phyloP scores from a whole-genome alignment of 768 basidiomycete genomes.

The Termitomyces titanicus region DNA sequence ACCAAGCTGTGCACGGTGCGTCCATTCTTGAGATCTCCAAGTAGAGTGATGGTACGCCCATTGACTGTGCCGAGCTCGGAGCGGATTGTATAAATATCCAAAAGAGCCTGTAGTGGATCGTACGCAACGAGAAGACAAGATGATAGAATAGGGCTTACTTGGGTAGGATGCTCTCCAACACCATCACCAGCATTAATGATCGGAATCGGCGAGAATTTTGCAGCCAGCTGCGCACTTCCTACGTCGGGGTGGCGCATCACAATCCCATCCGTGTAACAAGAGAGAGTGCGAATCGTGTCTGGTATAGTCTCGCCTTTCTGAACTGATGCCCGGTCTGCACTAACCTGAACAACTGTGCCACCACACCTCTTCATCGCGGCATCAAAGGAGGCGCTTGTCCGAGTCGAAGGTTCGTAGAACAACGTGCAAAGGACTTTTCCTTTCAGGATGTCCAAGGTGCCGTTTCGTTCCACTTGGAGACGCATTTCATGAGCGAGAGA shows the following conservation, averaged over 20 bases:
- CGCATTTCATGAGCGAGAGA: constrained; percentile 96
- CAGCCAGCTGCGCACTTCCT: constrained; percentile 92
- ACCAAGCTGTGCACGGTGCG: constrained; percentile 97
- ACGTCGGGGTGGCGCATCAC: constrained; percentile 93
- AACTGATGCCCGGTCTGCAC: constrained; percentile 80
- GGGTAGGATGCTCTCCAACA: constrained; percentile 95
- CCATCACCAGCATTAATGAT: constrained; percentile 98
- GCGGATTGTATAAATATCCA: constrained; percentile 93
- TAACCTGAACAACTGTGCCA: constrained; percentile 88
- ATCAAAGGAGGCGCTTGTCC: constrained; percentile 95
- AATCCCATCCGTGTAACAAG: constrained; percentile 93
- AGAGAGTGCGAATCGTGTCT: constrained; percentile 91
- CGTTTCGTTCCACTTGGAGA: constrained; percentile 89
- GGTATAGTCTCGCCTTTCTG: constrained; percentile 90
- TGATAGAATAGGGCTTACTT: constrained; percentile 46
- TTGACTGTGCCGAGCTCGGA: constrained; percentile 98
- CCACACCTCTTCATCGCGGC: constrained; percentile 99
- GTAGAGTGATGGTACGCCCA: constrained; percentile 85
- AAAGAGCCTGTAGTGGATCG: constrained; percentile 52
- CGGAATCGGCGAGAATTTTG: constrained; percentile 93
- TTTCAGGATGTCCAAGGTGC: constrained; percentile 82
- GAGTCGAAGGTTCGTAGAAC: constrained; percentile 97
- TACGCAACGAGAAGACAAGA: neutral
- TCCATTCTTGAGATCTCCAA: constrained; percentile 97
- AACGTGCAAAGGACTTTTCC: constrained; percentile 88